Conservation (phyloP, 352 stramenopile genomes). For the Globisporangium parvum region DNA sequence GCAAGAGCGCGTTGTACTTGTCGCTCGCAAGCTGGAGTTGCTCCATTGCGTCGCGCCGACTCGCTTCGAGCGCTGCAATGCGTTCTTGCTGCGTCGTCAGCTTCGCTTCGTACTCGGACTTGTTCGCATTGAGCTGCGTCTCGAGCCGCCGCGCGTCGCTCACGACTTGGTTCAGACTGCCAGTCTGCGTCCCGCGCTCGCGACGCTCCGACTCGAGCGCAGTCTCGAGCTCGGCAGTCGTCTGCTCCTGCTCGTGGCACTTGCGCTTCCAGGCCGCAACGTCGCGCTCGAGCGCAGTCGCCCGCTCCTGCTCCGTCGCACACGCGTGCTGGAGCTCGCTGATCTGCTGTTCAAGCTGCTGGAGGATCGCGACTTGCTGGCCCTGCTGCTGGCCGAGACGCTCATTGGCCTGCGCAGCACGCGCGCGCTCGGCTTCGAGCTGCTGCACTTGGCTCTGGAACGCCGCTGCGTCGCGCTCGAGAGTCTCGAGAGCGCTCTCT, state of each 20-base stretch:
- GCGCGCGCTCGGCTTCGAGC: constrained; percentile 34
- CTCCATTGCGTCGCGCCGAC: constrained; percentile 28
- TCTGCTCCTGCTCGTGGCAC: constrained; percentile 29
- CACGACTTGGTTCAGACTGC: constrained; percentile 30
- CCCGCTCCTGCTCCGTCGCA: constrained; percentile 26
- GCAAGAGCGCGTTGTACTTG: constrained; percentile 19
- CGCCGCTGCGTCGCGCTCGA: constrained; percentile 35
- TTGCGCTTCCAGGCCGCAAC: constrained; percentile 29
- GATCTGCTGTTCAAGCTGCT: constrained; percentile 35
- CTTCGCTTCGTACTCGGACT: constrained; percentile 46
- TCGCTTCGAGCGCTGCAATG: constrained; percentile 27
- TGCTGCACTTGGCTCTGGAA: constrained; percentile 37
- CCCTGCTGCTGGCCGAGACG: constrained; percentile 29
- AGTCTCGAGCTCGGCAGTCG: constrained; percentile 24
- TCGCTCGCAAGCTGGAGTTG: constrained; percentile 31
- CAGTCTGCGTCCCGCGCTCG: constrained; percentile 19
- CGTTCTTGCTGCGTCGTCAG: constrained; percentile 36
- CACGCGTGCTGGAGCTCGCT: constrained; percentile 35
- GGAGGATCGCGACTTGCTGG: constrained; percentile 32
- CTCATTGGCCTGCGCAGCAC: constrained; percentile 38
- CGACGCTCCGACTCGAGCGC: constrained; percentile 18
- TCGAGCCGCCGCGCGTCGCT: constrained; percentile 40
- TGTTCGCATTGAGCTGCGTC: constrained; percentile 31
- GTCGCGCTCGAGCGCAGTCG: constrained; percentile 28
- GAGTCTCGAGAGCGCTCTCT: constrained; percentile 23